phyloP scores from a whole-genome alignment of 495 filamentous ascomycete genomes.

The Neurospora cerealis region DNA sequence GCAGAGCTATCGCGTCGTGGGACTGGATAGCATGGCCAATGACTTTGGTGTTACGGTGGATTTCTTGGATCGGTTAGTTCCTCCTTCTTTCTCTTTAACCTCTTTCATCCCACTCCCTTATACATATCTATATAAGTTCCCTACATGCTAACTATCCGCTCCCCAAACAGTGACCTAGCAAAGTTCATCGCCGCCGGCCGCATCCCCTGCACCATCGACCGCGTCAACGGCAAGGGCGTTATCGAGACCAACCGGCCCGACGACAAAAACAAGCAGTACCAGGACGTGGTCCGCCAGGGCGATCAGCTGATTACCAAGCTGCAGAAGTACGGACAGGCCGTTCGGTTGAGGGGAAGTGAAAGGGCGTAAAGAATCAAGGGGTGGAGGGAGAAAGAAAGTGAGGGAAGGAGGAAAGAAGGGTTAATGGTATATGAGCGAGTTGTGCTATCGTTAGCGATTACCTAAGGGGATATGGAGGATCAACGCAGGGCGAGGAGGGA shows the following conservation, averaged over 20 bases:
- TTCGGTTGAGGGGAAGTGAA: conserved; percentile 88
- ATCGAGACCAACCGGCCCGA: conserved; percentile 97
- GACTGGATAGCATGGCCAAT: conserved; percentile 86
- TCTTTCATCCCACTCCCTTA: too few species aligned
- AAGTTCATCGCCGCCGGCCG: conserved; percentile 94
- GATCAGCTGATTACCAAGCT: conserved; percentile 96
- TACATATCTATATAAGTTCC: background rate
- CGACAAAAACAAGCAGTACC: conserved; percentile 98
- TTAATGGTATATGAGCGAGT: conserved; percentile 5
- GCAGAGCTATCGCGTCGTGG: conserved; percentile 96
- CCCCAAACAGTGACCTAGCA: conserved; percentile 64
- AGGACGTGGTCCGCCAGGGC: conserved; percentile 92
- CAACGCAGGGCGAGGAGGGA: background rate
- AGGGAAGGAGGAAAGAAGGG: background rate
- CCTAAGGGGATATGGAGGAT: background rate
- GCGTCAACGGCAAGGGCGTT: conserved; percentile 75
- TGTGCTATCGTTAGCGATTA: conserved; percentile 5
- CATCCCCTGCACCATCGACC: conserved; percentile 93
- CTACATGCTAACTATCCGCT: background rate
- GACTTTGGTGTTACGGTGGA: conserved; percentile 95
- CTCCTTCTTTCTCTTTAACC: conserved; percentile 2
- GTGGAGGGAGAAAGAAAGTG: background rate
- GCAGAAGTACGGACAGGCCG: conserved; percentile 96
- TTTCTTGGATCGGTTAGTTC: conserved; percentile 76
- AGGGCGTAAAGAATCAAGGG: conserved; percentile 40